A percentile compares a stretch with the other conserved stretches of the same genome.
These are phyloP conservation scores for Steccherinum ochraceum DNA, from an alignment of 768 basidiomycete species.

Conservation along the genomic window DNA sequence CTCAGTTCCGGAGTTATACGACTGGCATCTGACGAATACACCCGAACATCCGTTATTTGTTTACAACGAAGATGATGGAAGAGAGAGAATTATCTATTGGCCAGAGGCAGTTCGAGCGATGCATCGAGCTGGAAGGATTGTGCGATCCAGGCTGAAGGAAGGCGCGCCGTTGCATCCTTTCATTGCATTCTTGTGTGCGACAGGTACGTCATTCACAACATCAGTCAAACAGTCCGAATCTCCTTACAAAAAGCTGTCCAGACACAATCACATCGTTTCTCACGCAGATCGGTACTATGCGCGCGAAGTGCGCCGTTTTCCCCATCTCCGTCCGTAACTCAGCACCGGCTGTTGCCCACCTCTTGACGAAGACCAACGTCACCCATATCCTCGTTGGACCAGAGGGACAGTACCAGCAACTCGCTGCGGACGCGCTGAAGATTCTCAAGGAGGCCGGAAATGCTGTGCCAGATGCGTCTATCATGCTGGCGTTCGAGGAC, in stretches of 20 bases:
- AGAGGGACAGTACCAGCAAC: conserved; percentile 17
- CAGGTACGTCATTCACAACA: neutral
- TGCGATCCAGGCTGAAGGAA: neutral
- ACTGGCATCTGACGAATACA: conserved; percentile 26
- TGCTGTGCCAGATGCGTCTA: conserved; percentile 2
- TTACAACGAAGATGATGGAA: conserved; percentile 13
- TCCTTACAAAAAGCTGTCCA: neutral
- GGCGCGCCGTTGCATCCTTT: neutral
- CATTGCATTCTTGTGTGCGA: neutral
- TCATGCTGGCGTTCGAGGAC: conserved; percentile 14
- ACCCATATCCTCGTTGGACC: conserved; percentile 21
- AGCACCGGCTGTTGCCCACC: conserved; percentile 20
- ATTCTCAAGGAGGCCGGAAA: conserved; percentile 10
- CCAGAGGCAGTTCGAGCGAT: conserved; percentile 13
- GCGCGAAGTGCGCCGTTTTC: conserved; percentile 8
- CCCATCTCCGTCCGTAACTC: conserved; percentile 19
- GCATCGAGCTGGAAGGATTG: conserved; percentile 16
- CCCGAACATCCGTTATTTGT: conserved; percentile 28
- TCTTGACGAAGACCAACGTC: conserved; percentile 16
- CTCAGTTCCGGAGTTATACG: conserved; percentile 28
- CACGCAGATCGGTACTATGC: neutral
- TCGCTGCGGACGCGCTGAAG: conserved; percentile 14
- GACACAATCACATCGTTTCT: conserved; percentile 4
- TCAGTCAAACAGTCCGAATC: neutral
- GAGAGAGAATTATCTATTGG: conserved; percentile 10